Base-by-base conservation (phyloP, 192 early-diverging fungal genomes). In the Coemansia sp. region DNA sequence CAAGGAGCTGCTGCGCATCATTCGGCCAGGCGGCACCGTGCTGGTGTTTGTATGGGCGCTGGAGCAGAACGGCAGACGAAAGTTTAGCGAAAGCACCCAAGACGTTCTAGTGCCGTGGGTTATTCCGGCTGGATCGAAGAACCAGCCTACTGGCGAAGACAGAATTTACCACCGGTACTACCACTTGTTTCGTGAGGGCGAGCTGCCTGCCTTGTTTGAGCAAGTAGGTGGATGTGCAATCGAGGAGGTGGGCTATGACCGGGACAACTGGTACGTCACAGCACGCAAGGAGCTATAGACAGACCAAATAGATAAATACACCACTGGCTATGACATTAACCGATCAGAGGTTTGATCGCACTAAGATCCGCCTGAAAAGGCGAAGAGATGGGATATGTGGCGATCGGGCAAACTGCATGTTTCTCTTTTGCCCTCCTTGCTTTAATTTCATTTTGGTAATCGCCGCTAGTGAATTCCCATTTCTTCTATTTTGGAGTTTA, bases 21-120 rank as follows among this genome's bases (percentile, higher is more conserved):
- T 92, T 5, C 58, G 78, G 38, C 71, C 82, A 0, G 88, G 85
- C 4, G 89, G 90, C 5, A 68, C 67, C 21, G 55, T 89, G 8
- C 68, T 98, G 31, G 83, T 95, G 14, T 97, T 93, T 81, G 95
- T 94, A 1, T 98, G 95, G 95, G 95, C 95, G 14, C 62, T 97
- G 69, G 95, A 98, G 63, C 95, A 98, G 70, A 52, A 59, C 9
- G 84, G 83, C 8, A 84, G 88, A 42, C 82, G 93, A 3, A 85
- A 86, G 57, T 98, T 94, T 68, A 85, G 90, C 15, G 70, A 67
- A 30, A 66, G 66, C 30, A 65, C 81, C 11, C 94, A 98, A 67
- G 95, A 98, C 61, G 89, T 93, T 0, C 85, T 97, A 77, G 94
- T 98, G 1, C 89, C 91, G 4, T 98, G 95, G 95, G 82, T 82